phyloP scores from a whole-genome alignment of 1,284 basidiomycete genomes.

The Paramarasmius palmivorus region DNA sequence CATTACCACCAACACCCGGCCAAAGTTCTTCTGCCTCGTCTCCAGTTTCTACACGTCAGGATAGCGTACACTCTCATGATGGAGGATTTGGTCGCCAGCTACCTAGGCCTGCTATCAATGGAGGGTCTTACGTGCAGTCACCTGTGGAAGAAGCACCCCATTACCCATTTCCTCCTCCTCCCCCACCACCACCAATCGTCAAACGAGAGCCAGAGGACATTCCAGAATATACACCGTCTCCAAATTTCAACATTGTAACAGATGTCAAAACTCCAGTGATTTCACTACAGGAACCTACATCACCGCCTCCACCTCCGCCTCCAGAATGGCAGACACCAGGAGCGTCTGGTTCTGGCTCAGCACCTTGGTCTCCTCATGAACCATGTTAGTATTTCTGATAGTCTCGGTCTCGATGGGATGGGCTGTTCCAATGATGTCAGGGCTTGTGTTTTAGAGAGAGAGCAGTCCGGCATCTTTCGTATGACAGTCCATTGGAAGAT shows the following conservation, averaged over 20 bases:
- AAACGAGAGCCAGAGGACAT: background rate
- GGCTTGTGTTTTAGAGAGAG: no score
- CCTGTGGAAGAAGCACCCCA: background rate
- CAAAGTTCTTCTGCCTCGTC: no score
- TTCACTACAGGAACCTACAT: background rate
- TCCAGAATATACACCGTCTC: background rate
- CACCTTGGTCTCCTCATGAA: background rate
- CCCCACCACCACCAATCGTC: background rate
- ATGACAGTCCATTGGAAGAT: no score
- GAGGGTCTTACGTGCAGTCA: background rate
- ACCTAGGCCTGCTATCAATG: background rate
- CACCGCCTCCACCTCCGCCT: background rate
- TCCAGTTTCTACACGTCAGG: background rate
- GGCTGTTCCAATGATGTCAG: no score
- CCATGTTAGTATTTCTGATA: slow-evolving; percentile 1
- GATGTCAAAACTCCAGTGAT: background rate
- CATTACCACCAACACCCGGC: no score
- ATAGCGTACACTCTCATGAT: background rate
- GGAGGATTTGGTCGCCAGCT: background rate
- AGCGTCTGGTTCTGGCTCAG: slow-evolving; percentile 2
- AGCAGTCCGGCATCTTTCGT: no score
- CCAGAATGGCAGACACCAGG: background rate
- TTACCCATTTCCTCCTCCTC: background rate
- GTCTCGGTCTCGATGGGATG: no score
- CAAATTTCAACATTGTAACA: background rate